These are phyloP conservation scores for Ploettnerulaceae sp. DNA, from an alignment of 2,329 filamentous ascomycete species.

Conservation along the genomic window DNA sequence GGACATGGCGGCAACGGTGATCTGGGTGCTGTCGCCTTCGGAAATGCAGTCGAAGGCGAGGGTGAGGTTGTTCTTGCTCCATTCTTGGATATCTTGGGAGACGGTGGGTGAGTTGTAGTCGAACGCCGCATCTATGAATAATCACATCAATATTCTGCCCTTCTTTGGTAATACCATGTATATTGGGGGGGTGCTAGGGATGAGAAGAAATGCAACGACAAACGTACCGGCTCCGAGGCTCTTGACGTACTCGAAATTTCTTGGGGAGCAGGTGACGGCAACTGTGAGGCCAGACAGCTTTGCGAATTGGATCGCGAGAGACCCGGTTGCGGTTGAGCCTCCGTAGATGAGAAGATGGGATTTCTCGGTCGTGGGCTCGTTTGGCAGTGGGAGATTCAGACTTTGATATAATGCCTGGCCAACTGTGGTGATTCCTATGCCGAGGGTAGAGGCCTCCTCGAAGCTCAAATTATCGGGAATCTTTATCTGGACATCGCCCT, in stretches of 20 bases:
- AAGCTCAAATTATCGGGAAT: conserved; percentile 43
- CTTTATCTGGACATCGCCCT: conserved; percentile 40
- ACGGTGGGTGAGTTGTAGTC: conserved; percentile 45
- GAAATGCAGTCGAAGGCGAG: conserved; percentile 47
- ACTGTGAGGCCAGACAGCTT: conserved; percentile 39
- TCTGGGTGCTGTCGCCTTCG: conserved; percentile 33
- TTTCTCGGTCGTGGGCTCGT: conserved; percentile 34
- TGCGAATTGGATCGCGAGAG: conserved; percentile 45
- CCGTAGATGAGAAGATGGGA: conserved; percentile 46
- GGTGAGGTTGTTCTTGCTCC: conserved; percentile 40
- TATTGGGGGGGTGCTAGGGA: background rate
- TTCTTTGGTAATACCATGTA: too few relatives aligned
- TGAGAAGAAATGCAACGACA: background rate
- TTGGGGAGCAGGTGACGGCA: conserved; percentile 42
- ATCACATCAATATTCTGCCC: too few relatives aligned
- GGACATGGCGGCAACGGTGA: conserved; percentile 40
- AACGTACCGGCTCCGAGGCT: conserved; percentile 41
- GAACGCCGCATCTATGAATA: conserved; percentile 37
- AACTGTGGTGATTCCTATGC: conserved; percentile 32
- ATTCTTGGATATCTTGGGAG: conserved; percentile 42
- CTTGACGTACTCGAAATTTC: conserved; percentile 45
- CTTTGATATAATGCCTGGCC: conserved; percentile 45
- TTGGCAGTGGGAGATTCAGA: conserved; percentile 44
- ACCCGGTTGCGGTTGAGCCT: conserved; percentile 46
- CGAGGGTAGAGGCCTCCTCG: conserved; percentile 40